Base-by-base conservation (phyloP, 1,139 yeast genomes). In the Nakaseomyces kungkrabaensis region DNA sequence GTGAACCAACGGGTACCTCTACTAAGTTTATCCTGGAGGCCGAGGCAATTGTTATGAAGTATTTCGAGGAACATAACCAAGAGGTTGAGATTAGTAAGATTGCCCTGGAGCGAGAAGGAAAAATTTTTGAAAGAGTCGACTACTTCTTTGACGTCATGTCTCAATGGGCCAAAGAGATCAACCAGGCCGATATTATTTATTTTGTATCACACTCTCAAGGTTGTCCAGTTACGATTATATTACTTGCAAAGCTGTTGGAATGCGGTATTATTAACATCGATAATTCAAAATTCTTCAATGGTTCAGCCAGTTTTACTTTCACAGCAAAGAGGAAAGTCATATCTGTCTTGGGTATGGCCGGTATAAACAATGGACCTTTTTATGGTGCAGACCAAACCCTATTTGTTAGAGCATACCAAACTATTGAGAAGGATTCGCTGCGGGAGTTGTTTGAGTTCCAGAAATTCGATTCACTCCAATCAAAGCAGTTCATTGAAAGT, bases 161-260 rank as follows among this genome's bases (percentile, higher is more conserved):
- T 56, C 82, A 81, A 63, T 86, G 94, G 89, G 70, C 75, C 44
- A 71, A 78, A 24, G 88, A 85, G 57, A 73, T 92, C 31, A 76
- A 78, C 50, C 75, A 78, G 32, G 90, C 96, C 0, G 97, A 92
- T 65, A 84, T 85, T 58, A 79, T 92, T 9, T 88, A 84, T 63
- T 77, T 92, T 56, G 96, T 96, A 1, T 81, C 95, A 0, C 98
- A 92, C 68, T 88, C 97, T 0, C 98, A 92, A 67, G 97, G 98
- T 0, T 83, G 94, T 50, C 97, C 96, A 0, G 97, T 92, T 0
- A 81, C 96, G 0, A 81, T 88, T 1, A 83, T 88, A 46, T 66
- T 92, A 32, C 69, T 89, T 34, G 86, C 96, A 0, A 75, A 78
- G 56, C 72, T 92, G 44, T 77, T 92, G 7, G 82, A 78, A 54